These are phyloP conservation scores for Punica granatum DNA, from an alignment of 345 rosid species.

Conservation along the genomic window DNA sequence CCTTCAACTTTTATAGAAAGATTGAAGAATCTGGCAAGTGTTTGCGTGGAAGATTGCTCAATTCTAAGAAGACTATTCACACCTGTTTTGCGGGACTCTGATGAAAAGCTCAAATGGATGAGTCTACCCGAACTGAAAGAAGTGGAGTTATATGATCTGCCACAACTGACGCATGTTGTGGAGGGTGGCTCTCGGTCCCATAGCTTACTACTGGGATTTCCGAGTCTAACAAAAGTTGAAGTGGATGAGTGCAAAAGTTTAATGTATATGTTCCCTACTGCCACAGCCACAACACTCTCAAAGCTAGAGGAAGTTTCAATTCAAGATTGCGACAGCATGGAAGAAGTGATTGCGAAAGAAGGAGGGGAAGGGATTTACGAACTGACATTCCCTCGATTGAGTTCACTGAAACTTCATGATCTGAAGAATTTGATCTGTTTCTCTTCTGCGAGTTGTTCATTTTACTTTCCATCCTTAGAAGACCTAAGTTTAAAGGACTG, in stretches of 20 bases:
- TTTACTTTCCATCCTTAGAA: neutral
- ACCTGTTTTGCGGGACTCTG: neutral
- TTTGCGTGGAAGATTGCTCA: neutral
- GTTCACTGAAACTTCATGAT: neutral
- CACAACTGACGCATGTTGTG: neutral
- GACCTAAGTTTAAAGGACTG: neutral
- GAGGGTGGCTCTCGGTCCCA: no score
- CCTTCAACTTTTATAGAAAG: no score
- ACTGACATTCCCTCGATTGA: neutral
- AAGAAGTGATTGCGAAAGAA: neutral
- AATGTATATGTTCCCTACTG: neutral
- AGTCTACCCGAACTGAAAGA: neutral
- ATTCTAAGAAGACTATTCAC: neutral
- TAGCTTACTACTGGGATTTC: neutral
- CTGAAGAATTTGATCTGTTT: neutral
- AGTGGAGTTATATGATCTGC: neutral
- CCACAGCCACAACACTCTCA: slow-evolving; percentile 1
- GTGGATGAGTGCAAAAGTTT: neutral
- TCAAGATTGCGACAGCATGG: neutral
- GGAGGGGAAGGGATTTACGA: neutral
- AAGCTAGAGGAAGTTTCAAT: neutral
- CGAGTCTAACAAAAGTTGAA: neutral
- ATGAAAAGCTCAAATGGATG: neutral
- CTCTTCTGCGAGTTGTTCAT: neutral
- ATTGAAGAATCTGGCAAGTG: no score